Evolutionary conservation across 805 yeast genomes (phyloP), one percentile per base, ranked within the genome.

Genomic region (Yarrowia sp.): DNA sequence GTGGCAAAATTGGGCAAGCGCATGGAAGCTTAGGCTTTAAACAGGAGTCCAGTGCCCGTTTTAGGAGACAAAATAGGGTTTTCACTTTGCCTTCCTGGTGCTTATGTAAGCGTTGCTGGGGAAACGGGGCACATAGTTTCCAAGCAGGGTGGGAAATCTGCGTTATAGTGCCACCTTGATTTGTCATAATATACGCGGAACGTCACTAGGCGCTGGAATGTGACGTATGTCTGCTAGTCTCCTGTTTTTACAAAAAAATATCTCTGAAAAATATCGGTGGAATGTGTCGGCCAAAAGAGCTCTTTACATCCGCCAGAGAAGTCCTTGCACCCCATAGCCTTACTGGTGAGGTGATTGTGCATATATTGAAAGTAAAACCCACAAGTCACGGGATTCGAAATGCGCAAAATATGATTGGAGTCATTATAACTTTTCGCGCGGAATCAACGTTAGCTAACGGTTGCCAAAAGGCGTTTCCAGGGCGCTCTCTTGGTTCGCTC

Each of bases 1-100:
- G 55, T 47, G 55, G 55, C 55, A 31, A 47, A n/a, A 47, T 47
- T 47, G 55, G 55, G 55, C 55, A 47, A 47, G 55, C 55, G 55
- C 55, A 47, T 47, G 55, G 55, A 47, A 44, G 51, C 55, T 47
- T 47, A 31, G 55, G 38, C 38, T 47, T 22, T 19, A 29, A 44
- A 29, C 35, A 44, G 51, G 51, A 29, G 51, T 44, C 35, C 35
- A 44, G 25, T 44, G 51, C 51, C 51, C 51, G 51, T 29, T 44
- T 44, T 44, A 18, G 51, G 51, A 44, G 51, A 6, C 16, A 4
- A 7, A 3, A 24, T 24, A 41, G 46, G 46, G 31, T 41, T 41
- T 6, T 13, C 1, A 13, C 31, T 18, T 25, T 13, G 14, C 10
- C 31, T 24, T 16, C 18, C 5, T n/a, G 16, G 5, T 6, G 49